Evolutionary conservation across 495 filamentous ascomycete genomes (phyloP).

Genomic region (Tuber calosporum): DNA sequence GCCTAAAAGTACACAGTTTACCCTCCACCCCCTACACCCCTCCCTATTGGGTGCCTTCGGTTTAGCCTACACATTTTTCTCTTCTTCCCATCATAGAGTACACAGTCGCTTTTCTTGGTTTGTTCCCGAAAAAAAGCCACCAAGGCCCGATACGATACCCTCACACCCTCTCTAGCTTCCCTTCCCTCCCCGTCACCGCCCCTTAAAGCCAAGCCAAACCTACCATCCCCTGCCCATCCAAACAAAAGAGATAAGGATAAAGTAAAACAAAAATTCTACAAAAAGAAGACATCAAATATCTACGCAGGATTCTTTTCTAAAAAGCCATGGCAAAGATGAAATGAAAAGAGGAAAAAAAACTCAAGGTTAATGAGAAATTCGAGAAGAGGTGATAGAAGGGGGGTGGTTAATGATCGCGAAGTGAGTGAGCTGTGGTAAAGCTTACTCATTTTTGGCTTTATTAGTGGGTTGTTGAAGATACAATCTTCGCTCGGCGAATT

Average conservation of each 20-base stretch:
- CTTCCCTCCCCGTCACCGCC: neutral
- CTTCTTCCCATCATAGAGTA: neutral
- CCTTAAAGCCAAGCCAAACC: neutral
- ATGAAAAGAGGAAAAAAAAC: neutral
- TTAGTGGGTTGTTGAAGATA: slow-evolving; percentile 25
- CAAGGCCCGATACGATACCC: neutral
- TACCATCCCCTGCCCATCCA: neutral
- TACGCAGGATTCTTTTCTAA: slow-evolving; percentile 1
- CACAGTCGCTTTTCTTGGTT: neutral
- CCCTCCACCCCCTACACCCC: neutral
- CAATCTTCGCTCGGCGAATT: slow-evolving; percentile 61
- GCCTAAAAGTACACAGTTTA: neutral
- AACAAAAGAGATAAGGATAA: neutral
- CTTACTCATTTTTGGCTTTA: slow-evolving; percentile 32
- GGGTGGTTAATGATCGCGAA: neutral
- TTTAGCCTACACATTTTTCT: neutral
- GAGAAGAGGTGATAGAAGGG: neutral
- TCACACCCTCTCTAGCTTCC: neutral
- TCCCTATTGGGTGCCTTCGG: neutral
- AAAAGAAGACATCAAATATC: neutral
- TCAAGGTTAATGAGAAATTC: neutral
- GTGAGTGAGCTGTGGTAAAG: neutral
- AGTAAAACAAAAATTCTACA: neutral
- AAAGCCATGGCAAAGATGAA: neutral
- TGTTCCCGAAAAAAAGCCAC: neutral